Evolutionary conservation across 345 rosid genomes (phyloP).

Genomic region (Hibiscus mutabilis): DNA sequence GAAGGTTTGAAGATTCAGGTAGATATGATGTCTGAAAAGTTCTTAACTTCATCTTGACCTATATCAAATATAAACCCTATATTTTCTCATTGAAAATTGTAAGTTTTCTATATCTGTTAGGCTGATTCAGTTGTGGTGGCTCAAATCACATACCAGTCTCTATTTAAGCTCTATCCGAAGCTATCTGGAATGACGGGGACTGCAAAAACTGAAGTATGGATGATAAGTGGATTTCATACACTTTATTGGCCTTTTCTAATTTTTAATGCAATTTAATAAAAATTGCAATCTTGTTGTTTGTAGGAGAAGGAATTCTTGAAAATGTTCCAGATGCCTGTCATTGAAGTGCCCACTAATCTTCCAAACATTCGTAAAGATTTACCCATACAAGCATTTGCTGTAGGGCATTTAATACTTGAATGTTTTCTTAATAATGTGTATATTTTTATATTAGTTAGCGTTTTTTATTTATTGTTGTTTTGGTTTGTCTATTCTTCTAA

Average conservation of each 20-base stretch:
- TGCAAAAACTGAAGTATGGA: constrained; percentile 89
- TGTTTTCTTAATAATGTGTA: neutral
- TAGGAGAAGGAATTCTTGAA: constrained; percentile 91
- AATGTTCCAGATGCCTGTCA: constrained; percentile 87
- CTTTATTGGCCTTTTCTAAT: constrained; percentile 5
- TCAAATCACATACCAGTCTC: constrained; percentile 93
- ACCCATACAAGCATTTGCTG: constrained; percentile 94
- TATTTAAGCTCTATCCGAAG: constrained; percentile 95
- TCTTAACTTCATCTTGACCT: constrained; percentile 6
- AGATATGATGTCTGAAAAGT: constrained; percentile 13
- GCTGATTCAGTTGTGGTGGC: constrained; percentile 96
- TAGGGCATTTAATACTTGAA: constrained; percentile 26
- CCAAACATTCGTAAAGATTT: constrained; percentile 83
- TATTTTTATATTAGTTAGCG: neutral
- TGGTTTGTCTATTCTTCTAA: constrained; percentile 23
- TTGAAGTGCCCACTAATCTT: constrained; percentile 92
- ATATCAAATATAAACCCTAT: neutral
- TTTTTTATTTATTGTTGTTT: constrained; percentile 9
- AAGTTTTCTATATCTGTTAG: constrained; percentile 27
- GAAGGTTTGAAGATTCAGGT: constrained; percentile 92
- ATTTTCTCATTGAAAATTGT: constrained; percentile 12
- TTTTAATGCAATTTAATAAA: neutral
- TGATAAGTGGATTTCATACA: neutral
- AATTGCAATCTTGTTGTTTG: constrained; percentile 15
- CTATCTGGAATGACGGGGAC: constrained; percentile 98